Evolutionary conservation across 371 early-diverging fungal species (phyloP).

Genomic region (Mortierella sp.): DNA sequence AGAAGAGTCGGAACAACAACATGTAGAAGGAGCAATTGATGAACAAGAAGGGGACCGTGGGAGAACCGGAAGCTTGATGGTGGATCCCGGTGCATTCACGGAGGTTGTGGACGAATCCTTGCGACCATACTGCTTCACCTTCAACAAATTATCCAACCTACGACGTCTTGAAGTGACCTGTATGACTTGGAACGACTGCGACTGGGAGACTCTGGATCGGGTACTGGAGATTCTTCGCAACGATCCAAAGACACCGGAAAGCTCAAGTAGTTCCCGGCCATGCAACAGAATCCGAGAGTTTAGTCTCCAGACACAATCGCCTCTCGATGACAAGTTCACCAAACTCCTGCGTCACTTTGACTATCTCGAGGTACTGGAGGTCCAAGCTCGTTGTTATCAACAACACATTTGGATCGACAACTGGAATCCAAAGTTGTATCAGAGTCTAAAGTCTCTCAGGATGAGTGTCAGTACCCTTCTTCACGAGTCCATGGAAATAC

Average conservation of each 20-base stretch:
- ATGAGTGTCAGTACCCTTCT: constrained; percentile 1
- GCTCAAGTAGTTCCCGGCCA: no score
- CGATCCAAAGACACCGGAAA: no score
- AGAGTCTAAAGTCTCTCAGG: constrained; percentile 18
- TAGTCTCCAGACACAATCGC: constrained; percentile 10
- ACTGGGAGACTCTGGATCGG: constrained; percentile 39
- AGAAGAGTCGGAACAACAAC: neutral
- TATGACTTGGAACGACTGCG: constrained; percentile 20
- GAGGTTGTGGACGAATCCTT: constrained; percentile 6
- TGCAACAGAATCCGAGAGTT: constrained; percentile 20
- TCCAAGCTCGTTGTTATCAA: neutral
- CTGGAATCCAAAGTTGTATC: constrained; percentile 10
- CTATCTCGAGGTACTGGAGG: constrained; percentile 27
- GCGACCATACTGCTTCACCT: constrained; percentile 31
- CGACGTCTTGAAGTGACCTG: constrained; percentile 26
- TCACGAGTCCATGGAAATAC: constrained; percentile 1
- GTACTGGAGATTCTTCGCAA: constrained; percentile 24
- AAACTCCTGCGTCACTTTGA: constrained; percentile 20
- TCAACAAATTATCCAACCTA: constrained; percentile 28
- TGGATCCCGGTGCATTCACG: neutral
- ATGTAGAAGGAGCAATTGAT: no score
- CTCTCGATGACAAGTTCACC: neutral
- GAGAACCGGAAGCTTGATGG: neutral
- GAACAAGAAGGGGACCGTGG: no score
- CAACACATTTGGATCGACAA: constrained; percentile 1